These are phyloP conservation scores for Cardamine occulta DNA, from an alignment of 345 rosid genomes.

Conservation along the genomic window DNA sequence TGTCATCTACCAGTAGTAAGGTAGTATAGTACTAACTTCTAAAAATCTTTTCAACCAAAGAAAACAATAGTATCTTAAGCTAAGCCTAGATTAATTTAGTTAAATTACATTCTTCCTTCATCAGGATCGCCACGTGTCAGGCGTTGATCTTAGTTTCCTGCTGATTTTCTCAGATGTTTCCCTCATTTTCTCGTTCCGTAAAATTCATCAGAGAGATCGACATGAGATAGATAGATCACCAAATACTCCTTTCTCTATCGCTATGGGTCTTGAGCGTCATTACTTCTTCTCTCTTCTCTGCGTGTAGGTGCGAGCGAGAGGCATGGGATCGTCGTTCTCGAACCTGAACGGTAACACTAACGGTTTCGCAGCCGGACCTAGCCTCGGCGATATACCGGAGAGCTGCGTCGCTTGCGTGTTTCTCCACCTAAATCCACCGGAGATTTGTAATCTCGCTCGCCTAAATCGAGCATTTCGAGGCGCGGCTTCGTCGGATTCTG, in stretches of 20 bases:
- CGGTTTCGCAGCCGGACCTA: slow-evolving; percentile 55
- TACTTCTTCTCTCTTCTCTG: background rate
- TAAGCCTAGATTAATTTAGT: background rate
- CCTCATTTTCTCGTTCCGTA: background rate
- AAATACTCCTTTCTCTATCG: background rate
- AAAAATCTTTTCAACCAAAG: too few relatives aligned
- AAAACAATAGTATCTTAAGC: background rate
- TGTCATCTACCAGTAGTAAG: background rate
- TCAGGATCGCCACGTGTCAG: background rate
- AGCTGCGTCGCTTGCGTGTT: slow-evolving; percentile 92
- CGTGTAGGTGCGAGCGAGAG: slow-evolving; percentile 2
- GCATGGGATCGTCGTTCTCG: slow-evolving; percentile 85
- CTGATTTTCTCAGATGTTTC: background rate
- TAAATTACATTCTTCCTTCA: background rate
- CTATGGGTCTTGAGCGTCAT: slow-evolving; percentile 15
- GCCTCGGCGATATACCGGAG: slow-evolving; percentile 93
- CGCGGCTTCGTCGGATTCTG: slow-evolving; percentile 89
- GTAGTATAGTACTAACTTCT: too few relatives aligned
- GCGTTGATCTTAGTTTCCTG: background rate
- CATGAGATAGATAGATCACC: slow-evolving; percentile 4
- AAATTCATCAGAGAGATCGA: background rate
- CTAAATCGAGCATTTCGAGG: slow-evolving; percentile 78
- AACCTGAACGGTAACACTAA: slow-evolving; percentile 59
- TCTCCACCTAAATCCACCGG: slow-evolving; percentile 78
- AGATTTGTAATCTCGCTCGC: slow-evolving; percentile 91